Evolutionary conservation across 2,329 filamentous ascomycete species (phyloP).

Genomic region (Verticillium isaacii): DNA sequence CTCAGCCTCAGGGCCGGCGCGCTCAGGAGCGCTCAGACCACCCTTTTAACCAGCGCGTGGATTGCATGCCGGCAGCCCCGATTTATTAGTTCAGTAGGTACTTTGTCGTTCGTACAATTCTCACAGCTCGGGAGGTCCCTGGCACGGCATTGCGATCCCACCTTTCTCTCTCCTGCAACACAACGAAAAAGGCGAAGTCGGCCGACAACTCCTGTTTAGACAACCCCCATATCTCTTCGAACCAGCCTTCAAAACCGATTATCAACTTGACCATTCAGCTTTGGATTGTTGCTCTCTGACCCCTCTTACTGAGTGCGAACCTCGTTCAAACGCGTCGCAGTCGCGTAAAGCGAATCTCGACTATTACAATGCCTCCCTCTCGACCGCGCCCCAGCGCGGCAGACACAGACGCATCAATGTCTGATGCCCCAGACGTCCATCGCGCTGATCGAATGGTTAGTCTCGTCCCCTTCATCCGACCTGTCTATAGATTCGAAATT

Average conservation of each 20-base stretch:
- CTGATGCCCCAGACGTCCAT: slow-evolving; percentile 47
- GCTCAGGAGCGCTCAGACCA: not conserved
- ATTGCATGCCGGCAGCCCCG: not conserved
- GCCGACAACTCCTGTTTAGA: not conserved
- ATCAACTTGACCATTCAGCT: not conserved
- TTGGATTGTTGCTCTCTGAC: not conserved
- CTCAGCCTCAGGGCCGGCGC: not conserved
- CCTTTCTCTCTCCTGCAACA: not conserved
- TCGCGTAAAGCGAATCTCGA: slow-evolving; percentile 48
- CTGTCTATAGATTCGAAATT: not conserved
- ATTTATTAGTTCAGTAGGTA: not conserved
- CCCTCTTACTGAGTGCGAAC: not conserved
- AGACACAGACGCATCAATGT: slow-evolving; percentile 60
- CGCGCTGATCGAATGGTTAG: slow-evolving; percentile 47
- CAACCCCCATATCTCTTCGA: not conserved
- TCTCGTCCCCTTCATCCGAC: not conserved
- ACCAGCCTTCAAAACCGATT: not conserved
- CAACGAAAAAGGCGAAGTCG: not conserved
- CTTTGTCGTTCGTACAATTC: not conserved
- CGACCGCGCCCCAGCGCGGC: slow-evolving; percentile 47
- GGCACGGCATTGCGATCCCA: not conserved
- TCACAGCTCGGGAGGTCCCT: not conserved
- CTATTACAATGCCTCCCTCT: slow-evolving; percentile 46
- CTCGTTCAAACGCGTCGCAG: slow-evolving; percentile 45
- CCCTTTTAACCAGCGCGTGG: not conserved